Conservation (phyloP, 495 filamentous ascomycete species). For the Alectoria sarmentosa region DNA sequence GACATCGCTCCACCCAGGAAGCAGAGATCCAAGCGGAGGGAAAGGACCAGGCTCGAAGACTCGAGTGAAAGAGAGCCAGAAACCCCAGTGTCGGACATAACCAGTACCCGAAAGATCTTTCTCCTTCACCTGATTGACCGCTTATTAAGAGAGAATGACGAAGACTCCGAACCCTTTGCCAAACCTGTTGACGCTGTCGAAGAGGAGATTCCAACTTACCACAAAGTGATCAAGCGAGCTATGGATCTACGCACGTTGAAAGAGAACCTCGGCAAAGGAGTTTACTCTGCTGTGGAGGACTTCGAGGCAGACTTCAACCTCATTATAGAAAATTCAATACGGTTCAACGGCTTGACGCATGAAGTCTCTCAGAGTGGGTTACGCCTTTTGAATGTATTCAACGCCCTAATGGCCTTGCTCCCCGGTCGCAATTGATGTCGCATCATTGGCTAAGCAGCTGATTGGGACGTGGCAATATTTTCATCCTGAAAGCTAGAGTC, state of each 20-base stretch:
- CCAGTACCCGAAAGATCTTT: background rate
- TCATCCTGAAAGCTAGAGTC: background rate
- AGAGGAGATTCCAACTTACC: constrained; percentile 65
- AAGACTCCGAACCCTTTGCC: background rate
- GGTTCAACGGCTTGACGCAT: constrained; percentile 69
- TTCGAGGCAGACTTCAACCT: constrained; percentile 65
- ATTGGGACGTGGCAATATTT: background rate
- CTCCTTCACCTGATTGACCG: background rate
- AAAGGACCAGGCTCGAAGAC: background rate
- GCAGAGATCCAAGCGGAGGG: background rate
- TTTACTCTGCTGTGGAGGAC: constrained; percentile 56
- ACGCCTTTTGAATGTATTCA: background rate
- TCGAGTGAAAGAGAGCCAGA: background rate
- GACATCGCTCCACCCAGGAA: background rate
- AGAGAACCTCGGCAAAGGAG: constrained; percentile 59
- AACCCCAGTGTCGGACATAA: background rate
- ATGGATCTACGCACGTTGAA: constrained; percentile 85
- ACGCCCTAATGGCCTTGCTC: background rate
- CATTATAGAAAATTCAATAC: constrained; percentile 65
- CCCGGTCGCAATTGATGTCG: background rate
- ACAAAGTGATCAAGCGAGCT: constrained; percentile 60
- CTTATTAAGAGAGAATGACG: background rate
- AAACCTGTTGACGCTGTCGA: constrained; percentile 63
- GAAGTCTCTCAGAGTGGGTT: background rate
- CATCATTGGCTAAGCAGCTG: background rate